Conservation (phyloP, 768 basidiomycete species). For the Mycena belliarum region DNA sequence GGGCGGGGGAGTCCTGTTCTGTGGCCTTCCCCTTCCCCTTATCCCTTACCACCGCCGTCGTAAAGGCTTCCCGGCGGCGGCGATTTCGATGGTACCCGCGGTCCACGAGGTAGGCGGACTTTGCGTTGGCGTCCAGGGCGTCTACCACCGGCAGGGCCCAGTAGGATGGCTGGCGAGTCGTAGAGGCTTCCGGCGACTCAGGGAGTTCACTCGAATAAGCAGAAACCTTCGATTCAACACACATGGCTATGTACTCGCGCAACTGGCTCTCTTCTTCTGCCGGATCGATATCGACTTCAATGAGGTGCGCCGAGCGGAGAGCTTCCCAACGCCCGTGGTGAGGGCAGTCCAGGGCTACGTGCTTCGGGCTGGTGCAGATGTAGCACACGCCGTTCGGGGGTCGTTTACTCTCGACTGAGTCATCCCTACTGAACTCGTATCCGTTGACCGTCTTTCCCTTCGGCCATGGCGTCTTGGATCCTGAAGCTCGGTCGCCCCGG, state of each 20-base stretch:
- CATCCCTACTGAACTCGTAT: neutral
- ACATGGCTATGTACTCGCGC: conserved; percentile 20
- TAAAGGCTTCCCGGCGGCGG: neutral
- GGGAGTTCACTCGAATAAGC: conserved; percentile 3
- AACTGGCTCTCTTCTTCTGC: neutral
- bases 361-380: conserved; percentile 21
- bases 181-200: no score
- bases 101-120: neutral
- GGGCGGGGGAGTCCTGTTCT: no score
- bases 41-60: neutral
- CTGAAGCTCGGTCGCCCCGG: neutral
- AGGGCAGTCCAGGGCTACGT: conserved; percentile 17
- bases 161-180: no score
- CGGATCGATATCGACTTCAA: conserved; percentile 11
- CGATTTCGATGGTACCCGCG: neutral
- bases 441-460: neutral
- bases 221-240: conserved; percentile 15
- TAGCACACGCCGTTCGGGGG: conserved; percentile 18
- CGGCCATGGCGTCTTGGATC: neutral
- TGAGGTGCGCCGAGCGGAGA: conserved; percentile 7
- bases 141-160: neutral
- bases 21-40: no score
- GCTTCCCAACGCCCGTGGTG: conserved; percentile 15
- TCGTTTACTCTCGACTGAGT: neutral
- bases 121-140: neutral